Conservation (phyloP, 768 basidiomycete species). For the Termitomyces heimii region DNA sequence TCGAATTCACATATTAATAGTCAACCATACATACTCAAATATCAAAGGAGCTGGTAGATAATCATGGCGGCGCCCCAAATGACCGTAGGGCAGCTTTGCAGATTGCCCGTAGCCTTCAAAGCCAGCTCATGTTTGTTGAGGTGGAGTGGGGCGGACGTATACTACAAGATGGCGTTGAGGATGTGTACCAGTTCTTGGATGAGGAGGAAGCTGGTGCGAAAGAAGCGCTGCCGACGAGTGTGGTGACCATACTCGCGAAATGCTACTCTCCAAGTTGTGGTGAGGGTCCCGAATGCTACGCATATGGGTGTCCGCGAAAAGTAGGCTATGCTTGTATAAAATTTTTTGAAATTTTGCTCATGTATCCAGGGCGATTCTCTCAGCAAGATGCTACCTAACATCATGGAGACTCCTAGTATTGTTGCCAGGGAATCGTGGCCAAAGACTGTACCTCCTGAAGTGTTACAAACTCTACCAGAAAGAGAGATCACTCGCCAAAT, state of each 20-base stretch:
- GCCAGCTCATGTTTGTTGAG: slow-evolving; percentile 93
- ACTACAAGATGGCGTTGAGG: slow-evolving; percentile 85
- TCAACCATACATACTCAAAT: slow-evolving; percentile 85
- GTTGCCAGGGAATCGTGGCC: slow-evolving; percentile 45
- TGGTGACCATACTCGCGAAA: slow-evolving; percentile 80
- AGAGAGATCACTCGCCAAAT: slow-evolving; percentile 84
- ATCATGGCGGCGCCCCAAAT: slow-evolving; percentile 57
- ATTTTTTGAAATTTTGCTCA: background rate
- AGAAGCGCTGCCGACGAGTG: slow-evolving; percentile 77
- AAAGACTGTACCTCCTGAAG: slow-evolving; percentile 35
- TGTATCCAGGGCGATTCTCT: slow-evolving; percentile 24
- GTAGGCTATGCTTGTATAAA: slow-evolving; percentile 23
- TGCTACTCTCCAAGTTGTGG: slow-evolving; percentile 88
- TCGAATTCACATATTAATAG: slow-evolving; percentile 29
- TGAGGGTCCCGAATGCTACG: slow-evolving; percentile 76
- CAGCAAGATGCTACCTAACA: slow-evolving; percentile 16
- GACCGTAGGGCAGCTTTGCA: slow-evolving; percentile 81
- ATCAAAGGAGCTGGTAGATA: slow-evolving; percentile 64
- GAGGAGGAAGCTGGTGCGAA: slow-evolving; percentile 67
- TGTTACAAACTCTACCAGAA: slow-evolving; percentile 48
- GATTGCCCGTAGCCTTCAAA: slow-evolving; percentile 85
- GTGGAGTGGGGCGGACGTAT: slow-evolving; percentile 90
- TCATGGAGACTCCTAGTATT: slow-evolving; percentile 31
- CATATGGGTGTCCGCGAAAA: slow-evolving; percentile 72
- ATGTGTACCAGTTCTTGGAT: slow-evolving; percentile 92